Evolutionary conservation across 345 rosid genomes (phyloP), one percentile per base, ranked within the genome.

Genomic region (Salix brachista): DNA sequence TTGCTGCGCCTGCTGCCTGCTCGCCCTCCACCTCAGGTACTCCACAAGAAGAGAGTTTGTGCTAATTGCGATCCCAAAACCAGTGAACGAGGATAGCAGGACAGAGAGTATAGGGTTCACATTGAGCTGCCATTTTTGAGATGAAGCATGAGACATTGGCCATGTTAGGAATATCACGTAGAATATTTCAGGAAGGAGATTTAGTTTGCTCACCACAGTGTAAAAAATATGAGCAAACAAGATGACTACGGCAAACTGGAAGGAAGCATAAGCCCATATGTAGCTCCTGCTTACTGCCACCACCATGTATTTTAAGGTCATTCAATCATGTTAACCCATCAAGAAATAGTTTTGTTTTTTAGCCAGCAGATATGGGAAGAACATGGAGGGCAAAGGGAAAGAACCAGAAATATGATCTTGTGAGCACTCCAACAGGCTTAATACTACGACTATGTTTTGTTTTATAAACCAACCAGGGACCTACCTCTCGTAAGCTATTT

Each of bases 151-250:
- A 30, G 36, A 26, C 39, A 34, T 21, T 1, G 52, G 44, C 34
- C 25, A 54, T 14, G 37, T 5, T 42, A 41, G 46, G 21, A 26
- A 37, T 14, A 41, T 23, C 64, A n/a, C 16, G 10, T 6, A 13
- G 39, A 23, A 26, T 0, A 32, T 7, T 18, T 17, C 46, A 62
- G n/a, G 18, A 34, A 69, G 48, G 61, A 70, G 48, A 26, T 52
- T 41, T 37, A 61, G 46, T 74, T 41, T 12, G 62, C 87, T 89
- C 80, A 87, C 92, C 62, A 87, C 48, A 26, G 87, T 68, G 72
- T 89, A 89, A 73, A 89, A 89, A 65, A 89, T 83, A 74, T 89
- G 92, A 74, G 92, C 89, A 61, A 87, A 86, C 69, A 89, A 85
- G 80, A 89, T 86, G 76, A 89, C 89, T 37, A 85, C 79, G 1